These are phyloP conservation scores for Daldinia caldariorum DNA, from an alignment of 495 filamentous ascomycete species.

Conservation along the genomic window DNA sequence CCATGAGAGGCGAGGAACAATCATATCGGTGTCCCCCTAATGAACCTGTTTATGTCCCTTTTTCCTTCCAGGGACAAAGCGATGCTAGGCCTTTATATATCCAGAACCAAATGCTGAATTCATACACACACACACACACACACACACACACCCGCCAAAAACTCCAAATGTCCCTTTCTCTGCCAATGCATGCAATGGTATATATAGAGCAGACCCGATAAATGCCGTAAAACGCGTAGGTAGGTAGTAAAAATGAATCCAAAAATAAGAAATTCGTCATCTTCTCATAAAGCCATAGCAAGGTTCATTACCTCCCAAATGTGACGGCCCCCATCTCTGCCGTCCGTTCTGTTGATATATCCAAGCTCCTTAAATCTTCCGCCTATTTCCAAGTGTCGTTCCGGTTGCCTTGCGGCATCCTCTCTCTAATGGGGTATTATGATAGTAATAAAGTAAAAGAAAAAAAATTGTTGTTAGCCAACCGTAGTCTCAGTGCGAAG, in stretches of 20 bases:
- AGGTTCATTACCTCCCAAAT: constrained; percentile 45
- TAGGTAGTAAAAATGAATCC: constrained; percentile 12
- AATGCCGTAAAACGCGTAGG: constrained; percentile 37
- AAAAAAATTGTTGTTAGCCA: constrained; percentile 33
- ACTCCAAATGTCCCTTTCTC: constrained; percentile 38
- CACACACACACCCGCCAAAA: constrained; percentile 22
- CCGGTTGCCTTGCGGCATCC: constrained; percentile 51
- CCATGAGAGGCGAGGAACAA: constrained; percentile 42
- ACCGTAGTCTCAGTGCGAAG: constrained; percentile 36
- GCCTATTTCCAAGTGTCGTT: constrained; percentile 50
- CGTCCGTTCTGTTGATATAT: constrained; percentile 39
- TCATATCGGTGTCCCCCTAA: constrained; percentile 45
- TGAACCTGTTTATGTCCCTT: constrained; percentile 35
- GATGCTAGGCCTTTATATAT: constrained; percentile 39
- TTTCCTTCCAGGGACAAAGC: constrained; percentile 25
- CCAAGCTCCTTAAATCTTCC: constrained; percentile 25
- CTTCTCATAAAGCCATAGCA: constrained; percentile 48
- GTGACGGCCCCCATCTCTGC: constrained; percentile 26
- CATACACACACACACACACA: constrained; percentile 8
- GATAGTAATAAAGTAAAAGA: constrained; percentile 22
- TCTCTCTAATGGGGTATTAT: constrained; percentile 46
- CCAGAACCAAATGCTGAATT: constrained; percentile 37
- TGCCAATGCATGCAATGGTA: constrained; percentile 48
- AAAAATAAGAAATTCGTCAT: constrained; percentile 43
- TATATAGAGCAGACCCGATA: constrained; percentile 44